phyloP scores from a whole-genome alignment of 2,329 filamentous ascomycete genomes.

The Pyrenochaeta sp. region DNA sequence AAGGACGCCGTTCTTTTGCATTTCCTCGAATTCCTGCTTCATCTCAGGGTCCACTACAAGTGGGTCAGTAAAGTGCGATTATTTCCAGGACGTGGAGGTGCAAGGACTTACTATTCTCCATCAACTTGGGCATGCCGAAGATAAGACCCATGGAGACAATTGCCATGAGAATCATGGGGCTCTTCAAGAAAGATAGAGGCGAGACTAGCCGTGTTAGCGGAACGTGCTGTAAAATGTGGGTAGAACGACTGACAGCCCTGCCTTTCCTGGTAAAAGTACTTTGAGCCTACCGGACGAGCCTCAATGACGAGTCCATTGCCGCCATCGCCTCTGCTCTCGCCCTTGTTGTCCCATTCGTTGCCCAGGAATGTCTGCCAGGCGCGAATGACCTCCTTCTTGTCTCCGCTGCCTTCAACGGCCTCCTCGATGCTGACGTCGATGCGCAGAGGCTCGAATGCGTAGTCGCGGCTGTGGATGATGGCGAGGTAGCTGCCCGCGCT shows the following conservation, averaged over 20 bases:
- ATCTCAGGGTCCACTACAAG: constrained; percentile 91
- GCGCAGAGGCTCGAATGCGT: constrained; percentile 79
- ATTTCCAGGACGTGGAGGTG: neutral
- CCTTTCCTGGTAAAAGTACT: constrained; percentile 80
- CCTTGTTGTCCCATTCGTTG: constrained; percentile 89
- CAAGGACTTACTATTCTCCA: constrained; percentile 84
- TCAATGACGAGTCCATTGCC: constrained; percentile 62
- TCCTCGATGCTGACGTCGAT: constrained; percentile 69
- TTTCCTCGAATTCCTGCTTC: constrained; percentile 88
- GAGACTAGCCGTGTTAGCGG: constrained; percentile 64
- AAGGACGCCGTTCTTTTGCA: constrained; percentile 78
- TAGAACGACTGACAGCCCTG: constrained; percentile 75
- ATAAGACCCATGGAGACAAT: constrained; percentile 83
- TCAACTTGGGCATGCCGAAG: constrained; percentile 90
- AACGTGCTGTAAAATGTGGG: neutral
- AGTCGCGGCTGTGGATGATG: constrained; percentile 77
- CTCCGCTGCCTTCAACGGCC: constrained; percentile 36
- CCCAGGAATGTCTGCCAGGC: constrained; percentile 88
- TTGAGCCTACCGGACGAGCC: constrained; percentile 67
- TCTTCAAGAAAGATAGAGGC: constrained; percentile 83
- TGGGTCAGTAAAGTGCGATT: constrained; percentile 15
- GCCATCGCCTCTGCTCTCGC: constrained; percentile 63
- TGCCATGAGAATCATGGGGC: constrained; percentile 95
- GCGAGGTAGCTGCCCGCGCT: constrained; percentile 78
- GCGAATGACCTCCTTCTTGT: constrained; percentile 57